phyloP scores from a whole-genome alignment of 345 rosid genomes.

The Limnanthes douglasii region DNA sequence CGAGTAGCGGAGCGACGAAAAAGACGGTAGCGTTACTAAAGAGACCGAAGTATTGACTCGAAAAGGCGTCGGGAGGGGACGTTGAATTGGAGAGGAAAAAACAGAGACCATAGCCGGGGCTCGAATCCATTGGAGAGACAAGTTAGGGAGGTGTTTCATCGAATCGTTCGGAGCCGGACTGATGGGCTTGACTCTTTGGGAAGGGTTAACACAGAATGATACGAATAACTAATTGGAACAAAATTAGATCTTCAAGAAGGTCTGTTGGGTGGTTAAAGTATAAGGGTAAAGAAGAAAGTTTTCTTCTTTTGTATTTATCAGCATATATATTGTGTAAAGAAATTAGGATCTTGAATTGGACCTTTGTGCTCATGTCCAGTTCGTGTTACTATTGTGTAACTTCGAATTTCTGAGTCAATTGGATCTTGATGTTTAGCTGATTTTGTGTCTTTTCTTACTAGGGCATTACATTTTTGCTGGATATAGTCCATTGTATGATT shows the following conservation, averaged over 20 bases:
- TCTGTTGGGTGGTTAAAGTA: constrained; percentile 5
- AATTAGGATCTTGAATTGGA: constrained; percentile 21
- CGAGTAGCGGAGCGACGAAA: constrained; percentile 45
- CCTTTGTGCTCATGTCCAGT: constrained; percentile 19
- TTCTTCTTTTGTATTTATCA: constrained; percentile 19
- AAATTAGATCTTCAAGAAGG: constrained; percentile 6
- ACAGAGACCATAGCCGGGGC: constrained; percentile 68
- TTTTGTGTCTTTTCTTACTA: constrained; percentile 8
- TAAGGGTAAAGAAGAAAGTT: constrained; percentile 9
- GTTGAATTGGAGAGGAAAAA: constrained; percentile 73
- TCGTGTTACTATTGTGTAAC: constrained; percentile 25
- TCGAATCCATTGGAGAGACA: constrained; percentile 77
- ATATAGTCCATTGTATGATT: constrained; percentile 1
- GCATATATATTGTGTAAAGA: constrained; percentile 33
- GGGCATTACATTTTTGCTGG: constrained; percentile 7
- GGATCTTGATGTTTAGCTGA: constrained; percentile 20
- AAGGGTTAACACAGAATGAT: constrained; percentile 11
- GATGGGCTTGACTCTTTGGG: constrained; percentile 65
- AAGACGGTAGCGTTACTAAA: constrained; percentile 27
- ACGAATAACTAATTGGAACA: background rate
- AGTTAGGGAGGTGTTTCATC: constrained; percentile 70
- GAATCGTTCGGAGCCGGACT: constrained; percentile 66
- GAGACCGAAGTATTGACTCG: constrained; percentile 69
- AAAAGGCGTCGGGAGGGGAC: constrained; percentile 48
- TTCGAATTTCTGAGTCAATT: constrained; percentile 18